Evolutionary conservation across 768 basidiomycete species (phyloP).

Genomic region (Dioszegia aurantiaca): DNA sequence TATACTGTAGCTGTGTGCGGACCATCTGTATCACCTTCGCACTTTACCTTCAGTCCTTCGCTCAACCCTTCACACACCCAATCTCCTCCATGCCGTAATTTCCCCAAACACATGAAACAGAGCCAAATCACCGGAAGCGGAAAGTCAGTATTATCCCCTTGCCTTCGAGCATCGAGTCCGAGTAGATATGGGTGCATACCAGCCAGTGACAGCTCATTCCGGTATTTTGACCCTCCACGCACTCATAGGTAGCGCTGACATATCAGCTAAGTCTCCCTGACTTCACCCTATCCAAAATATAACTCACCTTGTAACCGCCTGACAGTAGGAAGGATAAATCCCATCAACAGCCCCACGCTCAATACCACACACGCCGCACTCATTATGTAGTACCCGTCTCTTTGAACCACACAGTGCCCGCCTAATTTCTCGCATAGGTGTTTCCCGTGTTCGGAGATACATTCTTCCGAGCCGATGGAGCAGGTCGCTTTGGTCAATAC

Average conservation of each 20-base stretch:
- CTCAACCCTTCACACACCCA: constrained; percentile 13
- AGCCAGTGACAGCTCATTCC: constrained; percentile 20
- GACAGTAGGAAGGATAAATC: constrained; percentile 79
- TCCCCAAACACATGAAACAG: background rate
- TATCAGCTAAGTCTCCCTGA: constrained; percentile 10
- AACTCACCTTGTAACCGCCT: constrained; percentile 76
- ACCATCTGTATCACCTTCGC: too few relatives aligned
- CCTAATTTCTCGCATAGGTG: constrained; percentile 67
- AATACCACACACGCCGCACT: constrained; percentile 73
- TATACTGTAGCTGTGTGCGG: too few relatives aligned
- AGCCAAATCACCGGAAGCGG: background rate
- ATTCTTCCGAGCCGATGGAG: constrained; percentile 59
- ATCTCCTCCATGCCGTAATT: background rate
- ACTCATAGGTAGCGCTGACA: constrained; percentile 38
- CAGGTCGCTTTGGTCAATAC: constrained; percentile 81
- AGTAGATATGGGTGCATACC: too few relatives aligned
- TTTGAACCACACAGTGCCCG: constrained; percentile 76
- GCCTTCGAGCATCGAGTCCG: too few relatives aligned
- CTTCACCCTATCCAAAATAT: too few relatives aligned
- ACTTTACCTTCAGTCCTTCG: background rate
- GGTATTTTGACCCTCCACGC: constrained; percentile 47
- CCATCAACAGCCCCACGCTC: constrained; percentile 69
- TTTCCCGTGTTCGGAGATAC: constrained; percentile 89
- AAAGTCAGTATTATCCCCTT: background rate
- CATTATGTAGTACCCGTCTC: constrained; percentile 88